Evolutionary conservation across 2,329 filamentous ascomycete genomes (phyloP).

Genomic region (Fusarium tupiense): DNA sequence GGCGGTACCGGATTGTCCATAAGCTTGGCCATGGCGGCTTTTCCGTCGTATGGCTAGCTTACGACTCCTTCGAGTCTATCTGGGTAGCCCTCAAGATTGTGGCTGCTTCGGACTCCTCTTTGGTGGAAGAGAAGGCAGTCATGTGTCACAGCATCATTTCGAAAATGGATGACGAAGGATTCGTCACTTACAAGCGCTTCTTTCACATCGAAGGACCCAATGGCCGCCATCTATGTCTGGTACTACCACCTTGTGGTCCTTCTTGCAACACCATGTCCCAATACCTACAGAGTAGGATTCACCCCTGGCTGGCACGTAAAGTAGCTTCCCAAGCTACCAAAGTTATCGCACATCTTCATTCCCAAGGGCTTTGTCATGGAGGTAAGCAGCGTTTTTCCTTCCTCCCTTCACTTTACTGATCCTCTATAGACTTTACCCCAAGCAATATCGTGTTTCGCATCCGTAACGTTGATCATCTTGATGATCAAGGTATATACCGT

Average conservation of each 20-base stretch:
- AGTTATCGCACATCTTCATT: neutral
- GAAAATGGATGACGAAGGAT: fast-evolving
- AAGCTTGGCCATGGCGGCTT: neutral
- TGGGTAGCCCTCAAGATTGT: constrained; percentile 4
- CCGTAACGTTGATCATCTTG: neutral
- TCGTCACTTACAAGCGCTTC: neutral
- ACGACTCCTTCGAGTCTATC: neutral
- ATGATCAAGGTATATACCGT: neutral
- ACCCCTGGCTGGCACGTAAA: neutral
- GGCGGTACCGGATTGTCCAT: neutral
- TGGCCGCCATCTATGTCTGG: constrained; percentile 1
- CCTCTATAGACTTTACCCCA: neutral
- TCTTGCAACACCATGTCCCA: neutral
- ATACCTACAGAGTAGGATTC: neutral
- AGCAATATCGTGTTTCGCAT: neutral
- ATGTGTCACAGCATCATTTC: neutral
- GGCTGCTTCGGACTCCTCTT: neutral
- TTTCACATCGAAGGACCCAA: neutral
- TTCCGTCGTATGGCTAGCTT: neutral
- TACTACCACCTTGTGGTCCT: neutral
- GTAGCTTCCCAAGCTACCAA: neutral
- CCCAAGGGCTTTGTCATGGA: neutral
- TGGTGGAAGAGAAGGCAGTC: neutral
- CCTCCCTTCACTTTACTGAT: neutral
- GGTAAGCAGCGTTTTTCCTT: neutral